Evolutionary conservation across 2,329 filamentous ascomycete genomes (phyloP), one percentile per base, ranked within the genome.

Genomic region (Amesomyces nigricolor): DNA sequence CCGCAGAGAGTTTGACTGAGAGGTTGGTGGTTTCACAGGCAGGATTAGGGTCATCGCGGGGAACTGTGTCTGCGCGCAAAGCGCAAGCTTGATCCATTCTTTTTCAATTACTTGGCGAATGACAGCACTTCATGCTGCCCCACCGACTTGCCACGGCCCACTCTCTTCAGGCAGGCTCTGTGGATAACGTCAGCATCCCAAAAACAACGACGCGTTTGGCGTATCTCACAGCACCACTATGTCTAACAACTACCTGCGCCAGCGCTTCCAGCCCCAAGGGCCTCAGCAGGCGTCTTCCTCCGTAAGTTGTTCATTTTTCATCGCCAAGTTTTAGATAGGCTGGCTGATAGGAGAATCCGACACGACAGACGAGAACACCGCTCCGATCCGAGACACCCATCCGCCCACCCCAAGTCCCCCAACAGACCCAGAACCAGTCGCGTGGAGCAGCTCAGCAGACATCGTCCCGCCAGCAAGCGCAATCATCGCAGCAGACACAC

Each of bases 331-430:
- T 13, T 5, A 35, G 9, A 10, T 7, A 9, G 11, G 32, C 32
- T 35, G 32, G 11, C 32, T 35, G 32, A 32, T 35, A 52, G 44
- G 54, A 52, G 38, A 37, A 39, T 29, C 44, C 54, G 6, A 26
- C 19, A 26, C 43, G 13, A 16, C 43, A 29, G n/a, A 40, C 50
- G 2, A 5, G 47, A 19, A 47, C 54, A 8, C 47, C 54, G 17
- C 54, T 40, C 11, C 51, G 51, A 7, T 8, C 47, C 43, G 59
- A 62, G 47, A 61, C 59, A 9, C 57, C 61, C 38, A 57, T 62
- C 51, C 58, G 43, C 17, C 58, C 58, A 17, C 60, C 60, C 14
- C 58, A 54, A 26, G 22, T 60, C 6, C 58, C 59, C 4, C 19
- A 22, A 22, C 22, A 26, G 22, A 26, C 22, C 22, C 22, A 26